These are phyloP conservation scores for Nothophytophthora sp. DNA, from an alignment of 352 stramenopile genomes.

Conservation along the genomic window DNA sequence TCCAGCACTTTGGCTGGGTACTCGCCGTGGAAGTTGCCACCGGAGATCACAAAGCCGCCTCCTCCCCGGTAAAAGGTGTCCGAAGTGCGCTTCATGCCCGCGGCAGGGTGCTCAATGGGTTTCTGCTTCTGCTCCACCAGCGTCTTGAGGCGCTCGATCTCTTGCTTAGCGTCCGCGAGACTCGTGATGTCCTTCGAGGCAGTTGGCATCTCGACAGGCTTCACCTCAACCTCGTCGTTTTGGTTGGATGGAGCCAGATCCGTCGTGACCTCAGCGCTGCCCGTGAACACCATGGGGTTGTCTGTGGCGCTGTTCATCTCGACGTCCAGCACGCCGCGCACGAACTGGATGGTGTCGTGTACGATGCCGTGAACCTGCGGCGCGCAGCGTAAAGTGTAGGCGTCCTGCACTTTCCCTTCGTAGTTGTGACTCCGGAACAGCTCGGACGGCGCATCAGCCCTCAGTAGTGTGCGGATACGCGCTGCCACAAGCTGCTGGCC, in stretches of 20 bases:
- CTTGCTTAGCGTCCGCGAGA: slow-evolving; percentile 73
- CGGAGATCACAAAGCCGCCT: slow-evolving; percentile 86
- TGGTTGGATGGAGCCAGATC: slow-evolving; percentile 44
- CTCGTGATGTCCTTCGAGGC: slow-evolving; percentile 45
- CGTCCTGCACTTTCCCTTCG: slow-evolving; percentile 88
- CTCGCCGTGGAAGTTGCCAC: slow-evolving; percentile 91
- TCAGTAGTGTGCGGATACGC: slow-evolving; percentile 80
- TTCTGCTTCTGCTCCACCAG: slow-evolving; percentile 53
- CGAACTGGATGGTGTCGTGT: slow-evolving; percentile 89
- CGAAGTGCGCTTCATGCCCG: slow-evolving; percentile 77
- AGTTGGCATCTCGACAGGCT: slow-evolving; percentile 13
- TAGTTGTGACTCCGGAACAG: slow-evolving; percentile 90
- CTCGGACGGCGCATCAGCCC: slow-evolving; percentile 77
- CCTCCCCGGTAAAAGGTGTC: slow-evolving; percentile 82
- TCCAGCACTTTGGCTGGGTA: slow-evolving; percentile 90
- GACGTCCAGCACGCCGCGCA: slow-evolving; percentile 82
- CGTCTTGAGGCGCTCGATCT: slow-evolving; percentile 74
- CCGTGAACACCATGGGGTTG: slow-evolving; percentile 91
- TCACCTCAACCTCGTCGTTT: slow-evolving; percentile 13
- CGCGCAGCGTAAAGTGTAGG: slow-evolving; percentile 88
- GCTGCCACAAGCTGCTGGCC: slow-evolving; percentile 81
- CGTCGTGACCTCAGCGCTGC: slow-evolving; percentile 66
- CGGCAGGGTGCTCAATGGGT: slow-evolving; percentile 33
- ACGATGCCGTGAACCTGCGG: slow-evolving; percentile 90
- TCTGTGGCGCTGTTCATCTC: slow-evolving; percentile 91